Evolutionary conservation across 2,329 filamentous ascomycete species (phyloP).

Genomic region (Ceratocystis smalleyi): DNA sequence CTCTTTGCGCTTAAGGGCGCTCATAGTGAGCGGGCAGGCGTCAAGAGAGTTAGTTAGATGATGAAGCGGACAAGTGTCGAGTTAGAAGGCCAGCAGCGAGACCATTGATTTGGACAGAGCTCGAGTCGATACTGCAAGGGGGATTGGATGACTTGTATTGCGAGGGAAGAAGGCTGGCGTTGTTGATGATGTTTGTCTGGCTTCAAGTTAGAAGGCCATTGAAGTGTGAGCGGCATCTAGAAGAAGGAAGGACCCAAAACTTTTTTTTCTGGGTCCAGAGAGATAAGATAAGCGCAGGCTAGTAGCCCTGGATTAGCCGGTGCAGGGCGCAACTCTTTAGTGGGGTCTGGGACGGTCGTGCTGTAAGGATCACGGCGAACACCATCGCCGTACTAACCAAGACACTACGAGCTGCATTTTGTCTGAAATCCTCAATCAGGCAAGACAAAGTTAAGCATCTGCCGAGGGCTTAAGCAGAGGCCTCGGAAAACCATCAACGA

Average conservation of each 20-base stretch:
- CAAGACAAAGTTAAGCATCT: no score
- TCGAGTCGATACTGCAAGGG: conserved; percentile 9
- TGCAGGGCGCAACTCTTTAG: no score
- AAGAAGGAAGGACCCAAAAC: conserved; percentile 19
- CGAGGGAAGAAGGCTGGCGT: neutral
- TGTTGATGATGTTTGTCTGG: neutral
- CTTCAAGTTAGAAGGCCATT: neutral
- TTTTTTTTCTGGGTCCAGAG: conserved; percentile 21
- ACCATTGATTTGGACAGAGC: neutral
- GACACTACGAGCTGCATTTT: no score
- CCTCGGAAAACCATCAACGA: no score
- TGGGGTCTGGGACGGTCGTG: no score
- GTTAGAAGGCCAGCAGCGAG: conserved; percentile 5
- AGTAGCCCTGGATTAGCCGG: neutral
- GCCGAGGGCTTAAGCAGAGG: no score
- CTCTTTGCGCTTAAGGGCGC: conserved; percentile 43
- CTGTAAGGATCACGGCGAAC: no score
- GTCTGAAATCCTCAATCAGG: no score
- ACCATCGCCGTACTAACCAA: no score
- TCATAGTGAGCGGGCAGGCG: conserved; percentile 27
- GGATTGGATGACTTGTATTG: neutral
- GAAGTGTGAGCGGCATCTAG: neutral
- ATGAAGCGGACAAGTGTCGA: conserved; percentile 7
- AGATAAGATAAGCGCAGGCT: conserved; percentile 17
- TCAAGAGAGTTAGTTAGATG: conserved; percentile 16